These are phyloP conservation scores for Xanthoconium separans DNA, from an alignment of 1,284 basidiomycete genomes.

Conservation along the genomic window DNA sequence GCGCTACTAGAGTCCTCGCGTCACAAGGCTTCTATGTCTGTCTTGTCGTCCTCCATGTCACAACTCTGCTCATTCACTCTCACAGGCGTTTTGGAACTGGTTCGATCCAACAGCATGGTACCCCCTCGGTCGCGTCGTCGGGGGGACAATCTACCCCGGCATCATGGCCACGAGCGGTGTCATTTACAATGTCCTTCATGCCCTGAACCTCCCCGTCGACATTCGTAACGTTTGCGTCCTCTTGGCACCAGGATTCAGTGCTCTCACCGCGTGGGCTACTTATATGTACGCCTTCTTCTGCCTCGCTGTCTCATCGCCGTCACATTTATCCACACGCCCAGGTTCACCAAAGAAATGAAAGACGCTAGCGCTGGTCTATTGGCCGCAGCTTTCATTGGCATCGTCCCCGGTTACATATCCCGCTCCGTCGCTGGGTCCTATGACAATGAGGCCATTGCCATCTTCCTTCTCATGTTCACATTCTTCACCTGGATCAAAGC, in stretches of 20 bases:
- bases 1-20: constrained; percentile 86
- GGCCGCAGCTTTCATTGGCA: constrained; percentile 98
- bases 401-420: constrained; percentile 97
- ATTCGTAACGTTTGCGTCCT: constrained; percentile 98
- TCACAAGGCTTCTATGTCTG: constrained; percentile 93
- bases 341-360: constrained; percentile 94
- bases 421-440: constrained; percentile 99
- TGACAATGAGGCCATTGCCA: constrained; percentile 99
- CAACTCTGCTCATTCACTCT: constrained; percentile 2
- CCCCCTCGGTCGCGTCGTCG: constrained; percentile 95
- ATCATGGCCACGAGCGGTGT: constrained; percentile 97
- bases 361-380: constrained; percentile 92
- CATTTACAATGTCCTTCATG: constrained; percentile 90
- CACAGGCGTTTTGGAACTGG: constrained; percentile 99
- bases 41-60: constrained; percentile 6
- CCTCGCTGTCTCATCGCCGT: too few species aligned
- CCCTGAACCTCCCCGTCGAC: constrained; percentile 93
- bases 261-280: constrained; percentile 96
- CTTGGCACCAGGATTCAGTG: constrained; percentile 95
- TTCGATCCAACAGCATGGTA: constrained; percentile 99
- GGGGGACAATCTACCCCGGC: constrained; percentile 97
- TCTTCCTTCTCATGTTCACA: constrained; percentile 99
- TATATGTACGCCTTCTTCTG: constrained; percentile 69
- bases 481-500: constrained; percentile 99
- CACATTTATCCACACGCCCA: too few species aligned